phyloP scores from a whole-genome alignment of 495 filamentous ascomycete species.

The Antarctomyces pellizariae region DNA sequence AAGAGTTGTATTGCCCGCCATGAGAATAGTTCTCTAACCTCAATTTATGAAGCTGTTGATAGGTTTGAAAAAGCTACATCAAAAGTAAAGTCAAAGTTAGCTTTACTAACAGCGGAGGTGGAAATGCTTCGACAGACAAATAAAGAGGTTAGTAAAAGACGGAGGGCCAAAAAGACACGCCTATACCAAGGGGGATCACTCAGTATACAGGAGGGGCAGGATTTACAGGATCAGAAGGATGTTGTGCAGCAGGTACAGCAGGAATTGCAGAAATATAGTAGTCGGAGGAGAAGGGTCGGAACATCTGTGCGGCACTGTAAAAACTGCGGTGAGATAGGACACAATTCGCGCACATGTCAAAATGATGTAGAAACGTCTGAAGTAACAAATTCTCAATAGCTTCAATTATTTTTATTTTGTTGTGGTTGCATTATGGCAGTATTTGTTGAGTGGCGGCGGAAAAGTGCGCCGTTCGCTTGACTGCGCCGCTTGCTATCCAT shows the following conservation, averaged over 20 bases:
- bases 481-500: too few species aligned
- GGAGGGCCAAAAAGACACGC: not conserved
- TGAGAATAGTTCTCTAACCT: constrained; percentile 3
- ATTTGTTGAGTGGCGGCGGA: too few species aligned
- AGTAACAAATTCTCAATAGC: too few species aligned
- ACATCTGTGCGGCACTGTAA: not conserved
- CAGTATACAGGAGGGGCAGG: not conserved
- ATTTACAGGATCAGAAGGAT: not conserved
- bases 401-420: too few species aligned
- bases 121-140: not conserved
- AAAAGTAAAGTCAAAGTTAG: not conserved
- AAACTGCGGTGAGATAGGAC: not conserved
- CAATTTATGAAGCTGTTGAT: constrained; percentile 3
- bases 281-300: not conserved
- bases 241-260: not conserved
- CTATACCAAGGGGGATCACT: not conserved
- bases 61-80: constrained; percentile 1
- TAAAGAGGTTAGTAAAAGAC: too few species aligned
- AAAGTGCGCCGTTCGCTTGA: too few species aligned
- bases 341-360: constrained; percentile 1
- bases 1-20: not conserved
- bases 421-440: too few species aligned
- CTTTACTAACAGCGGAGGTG: not conserved
- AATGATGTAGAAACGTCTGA: not conserved
- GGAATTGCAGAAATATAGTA: not conserved